Evolutionary conservation across 345 rosid species (phyloP).

Genomic region (Camelina sativa): DNA sequence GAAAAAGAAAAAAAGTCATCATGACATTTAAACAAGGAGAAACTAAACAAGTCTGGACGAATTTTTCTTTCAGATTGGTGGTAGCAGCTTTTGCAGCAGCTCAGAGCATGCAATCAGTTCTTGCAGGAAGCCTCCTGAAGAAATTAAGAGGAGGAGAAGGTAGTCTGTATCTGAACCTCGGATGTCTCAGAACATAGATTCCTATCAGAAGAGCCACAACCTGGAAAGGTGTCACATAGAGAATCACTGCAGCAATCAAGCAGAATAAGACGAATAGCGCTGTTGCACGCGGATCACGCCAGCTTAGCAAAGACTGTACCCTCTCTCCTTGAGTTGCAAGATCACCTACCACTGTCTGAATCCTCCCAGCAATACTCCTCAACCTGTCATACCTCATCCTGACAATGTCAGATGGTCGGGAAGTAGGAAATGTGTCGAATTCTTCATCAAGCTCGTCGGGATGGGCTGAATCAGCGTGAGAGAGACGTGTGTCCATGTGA

Average conservation of each 20-base stretch:
- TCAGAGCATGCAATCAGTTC: conserved; percentile 86
- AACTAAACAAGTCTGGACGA: conserved; percentile 5
- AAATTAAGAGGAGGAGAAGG: conserved; percentile 85
- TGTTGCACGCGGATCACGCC: conserved; percentile 95
- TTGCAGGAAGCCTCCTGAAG: conserved; percentile 89
- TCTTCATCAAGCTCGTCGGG: conserved; percentile 95
- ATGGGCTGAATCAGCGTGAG: conserved; percentile 81
- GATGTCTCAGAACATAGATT: conserved; percentile 77
- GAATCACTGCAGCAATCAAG: conserved; percentile 73
- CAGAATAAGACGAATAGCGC: conserved; percentile 83
- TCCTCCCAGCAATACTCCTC: conserved; percentile 90
- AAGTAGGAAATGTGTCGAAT: conserved; percentile 85
- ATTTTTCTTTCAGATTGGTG: not conserved
- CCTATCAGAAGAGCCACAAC: conserved; percentile 62
- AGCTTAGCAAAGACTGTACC: conserved; percentile 83
- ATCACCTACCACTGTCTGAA: conserved; percentile 95
- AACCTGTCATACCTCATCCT: conserved; percentile 87
- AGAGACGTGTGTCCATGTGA: conserved; percentile 94
- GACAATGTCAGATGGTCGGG: conserved; percentile 71
- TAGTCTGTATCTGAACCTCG: conserved; percentile 77
- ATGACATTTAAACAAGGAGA: conserved; percentile 23
- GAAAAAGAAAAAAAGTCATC: conserved; percentile 1
- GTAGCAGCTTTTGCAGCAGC: conserved; percentile 15
- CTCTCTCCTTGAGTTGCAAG: conserved; percentile 96
- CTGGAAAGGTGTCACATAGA: conserved; percentile 89